Evolutionary conservation across 1,284 basidiomycete species (phyloP).

Genomic region (Austroboletus novae-zelandiae): DNA sequence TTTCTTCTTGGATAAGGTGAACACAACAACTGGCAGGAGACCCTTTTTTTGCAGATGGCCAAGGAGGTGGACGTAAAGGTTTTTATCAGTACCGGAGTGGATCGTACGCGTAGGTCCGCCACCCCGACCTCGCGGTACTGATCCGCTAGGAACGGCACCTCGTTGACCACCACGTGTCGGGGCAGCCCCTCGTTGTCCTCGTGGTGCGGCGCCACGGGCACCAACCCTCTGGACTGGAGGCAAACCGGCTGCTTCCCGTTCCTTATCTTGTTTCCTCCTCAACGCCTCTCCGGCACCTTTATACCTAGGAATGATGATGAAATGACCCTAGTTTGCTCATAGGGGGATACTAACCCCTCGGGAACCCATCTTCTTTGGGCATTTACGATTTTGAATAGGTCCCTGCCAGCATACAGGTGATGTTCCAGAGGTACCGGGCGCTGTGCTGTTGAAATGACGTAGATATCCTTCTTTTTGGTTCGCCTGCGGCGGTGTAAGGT

Average conservation of each 20-base stretch:
- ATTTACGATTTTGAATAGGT: conserved; percentile 92
- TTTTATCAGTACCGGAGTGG: conserved; percentile 76
- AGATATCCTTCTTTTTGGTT: conserved; percentile 99
- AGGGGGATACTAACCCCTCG: conserved; percentile 54
- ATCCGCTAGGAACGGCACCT: conserved; percentile 43
- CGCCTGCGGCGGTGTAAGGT: conserved; percentile 52
- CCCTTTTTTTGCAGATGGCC: conserved; percentile 83
- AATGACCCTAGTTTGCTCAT: conserved; percentile 4
- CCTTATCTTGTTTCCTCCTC: conserved; percentile 95
- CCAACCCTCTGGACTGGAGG: conserved; percentile 80
- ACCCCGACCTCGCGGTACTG: conserved; percentile 42
- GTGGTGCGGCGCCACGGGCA: conserved; percentile 68
- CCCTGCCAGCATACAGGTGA: conserved; percentile 91
- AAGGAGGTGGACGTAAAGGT: conserved; percentile 92
- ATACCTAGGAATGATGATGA: conserved; percentile 51
- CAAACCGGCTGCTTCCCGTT: conserved; percentile 90
- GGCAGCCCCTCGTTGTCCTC: conserved; percentile 48
- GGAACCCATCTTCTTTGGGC: conserved; percentile 75
- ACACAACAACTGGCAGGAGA: conserved; percentile 92
- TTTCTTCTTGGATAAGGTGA: conserved; percentile 95
- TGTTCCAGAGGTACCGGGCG: conserved; percentile 97
- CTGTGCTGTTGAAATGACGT: conserved; percentile 97
- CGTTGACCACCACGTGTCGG: conserved; percentile 49
- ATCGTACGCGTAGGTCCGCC: conserved; percentile 58
- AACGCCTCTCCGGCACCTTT: conserved; percentile 88